phyloP scores from a whole-genome alignment of 78 protist genomes.

The Pigoraptor vietnamica region DNA sequence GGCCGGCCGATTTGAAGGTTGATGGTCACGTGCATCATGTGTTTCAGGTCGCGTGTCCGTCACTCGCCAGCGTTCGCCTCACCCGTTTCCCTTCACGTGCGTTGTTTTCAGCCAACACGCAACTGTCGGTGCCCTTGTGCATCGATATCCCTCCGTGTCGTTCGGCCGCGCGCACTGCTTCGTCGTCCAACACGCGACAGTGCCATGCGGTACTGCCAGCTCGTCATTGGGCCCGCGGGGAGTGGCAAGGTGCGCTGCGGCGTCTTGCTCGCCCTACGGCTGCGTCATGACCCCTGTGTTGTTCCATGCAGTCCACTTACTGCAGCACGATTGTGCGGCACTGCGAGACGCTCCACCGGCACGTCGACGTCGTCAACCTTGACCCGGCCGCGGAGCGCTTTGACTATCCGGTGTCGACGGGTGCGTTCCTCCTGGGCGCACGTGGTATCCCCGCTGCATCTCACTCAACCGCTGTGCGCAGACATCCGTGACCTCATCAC shows the following conservation, averaged over 20 bases:
- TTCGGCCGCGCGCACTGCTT: too few relatives aligned
- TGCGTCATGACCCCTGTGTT: too few relatives aligned
- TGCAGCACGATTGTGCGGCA: slow-evolving; percentile 72
- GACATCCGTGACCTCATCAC: slow-evolving; percentile 90
- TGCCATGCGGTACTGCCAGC: slow-evolving; percentile 29
- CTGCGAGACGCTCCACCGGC: slow-evolving; percentile 49
- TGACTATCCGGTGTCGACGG: slow-evolving; percentile 51
- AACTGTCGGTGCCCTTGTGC: too few relatives aligned
- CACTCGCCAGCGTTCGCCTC: too few relatives aligned
- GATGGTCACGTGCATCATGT: too few relatives aligned
- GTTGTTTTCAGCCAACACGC: too few relatives aligned
- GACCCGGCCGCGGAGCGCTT: slow-evolving; percentile 97
- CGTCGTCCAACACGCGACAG: too few relatives aligned
- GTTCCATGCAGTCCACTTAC: slow-evolving; percentile 74
- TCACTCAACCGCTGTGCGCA: not conserved
- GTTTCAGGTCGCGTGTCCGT: too few relatives aligned
- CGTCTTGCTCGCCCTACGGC: not conserved
- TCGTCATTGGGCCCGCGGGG: slow-evolving; percentile 98
- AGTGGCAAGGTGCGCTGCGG: slow-evolving; percentile 66
- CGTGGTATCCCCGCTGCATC: not conserved
- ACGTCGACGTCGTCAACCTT: slow-evolving; percentile 87
- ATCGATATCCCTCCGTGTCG: too few relatives aligned
- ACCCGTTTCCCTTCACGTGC: too few relatives aligned
- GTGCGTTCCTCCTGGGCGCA: not conserved
- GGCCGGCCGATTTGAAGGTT: too few relatives aligned